Percentiles rank a stretch among this genome's conserved stretches.
Evolutionary conservation across 345 rosid species (phyloP).

Genomic region (Eucalyptus cloeziana): DNA sequence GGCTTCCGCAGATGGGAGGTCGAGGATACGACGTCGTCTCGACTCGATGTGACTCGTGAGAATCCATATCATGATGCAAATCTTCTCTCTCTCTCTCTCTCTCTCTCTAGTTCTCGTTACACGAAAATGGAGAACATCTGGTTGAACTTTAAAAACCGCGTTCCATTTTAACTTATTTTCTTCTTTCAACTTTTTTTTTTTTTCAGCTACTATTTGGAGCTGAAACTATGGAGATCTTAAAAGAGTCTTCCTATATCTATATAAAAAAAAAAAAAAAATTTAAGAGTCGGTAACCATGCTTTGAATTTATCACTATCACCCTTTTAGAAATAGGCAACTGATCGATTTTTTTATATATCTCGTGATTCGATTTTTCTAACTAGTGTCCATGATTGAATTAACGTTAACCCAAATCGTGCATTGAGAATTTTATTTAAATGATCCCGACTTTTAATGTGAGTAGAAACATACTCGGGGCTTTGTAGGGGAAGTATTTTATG

Average conservation of each 20-base stretch:
- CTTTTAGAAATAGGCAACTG: fast-evolving
- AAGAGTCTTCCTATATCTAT: background rate
- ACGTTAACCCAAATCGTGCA: background rate
- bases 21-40: background rate
- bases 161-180: background rate
- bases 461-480: background rate
- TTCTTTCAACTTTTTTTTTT: background rate
- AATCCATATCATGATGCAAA: background rate
- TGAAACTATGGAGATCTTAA: background rate
- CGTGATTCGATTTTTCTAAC: fast-evolving
- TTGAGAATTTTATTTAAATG: background rate
- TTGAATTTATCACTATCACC: background rate
- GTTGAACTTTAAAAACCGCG: background rate
- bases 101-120: background rate
- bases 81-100: background rate
- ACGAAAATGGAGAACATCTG: background rate
- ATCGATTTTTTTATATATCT: background rate
- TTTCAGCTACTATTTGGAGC: background rate
- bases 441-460: fast-evolving
- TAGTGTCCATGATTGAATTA: fast-evolving
- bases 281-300: background rate
- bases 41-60: background rate
- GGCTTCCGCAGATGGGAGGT: background rate
- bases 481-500: fast-evolving
- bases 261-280: fast-evolving